Evolutionary conservation across 805 yeast species (phyloP), one percentile per base, ranked within the genome.

Genomic region (Wickerhamiella azyma): DNA sequence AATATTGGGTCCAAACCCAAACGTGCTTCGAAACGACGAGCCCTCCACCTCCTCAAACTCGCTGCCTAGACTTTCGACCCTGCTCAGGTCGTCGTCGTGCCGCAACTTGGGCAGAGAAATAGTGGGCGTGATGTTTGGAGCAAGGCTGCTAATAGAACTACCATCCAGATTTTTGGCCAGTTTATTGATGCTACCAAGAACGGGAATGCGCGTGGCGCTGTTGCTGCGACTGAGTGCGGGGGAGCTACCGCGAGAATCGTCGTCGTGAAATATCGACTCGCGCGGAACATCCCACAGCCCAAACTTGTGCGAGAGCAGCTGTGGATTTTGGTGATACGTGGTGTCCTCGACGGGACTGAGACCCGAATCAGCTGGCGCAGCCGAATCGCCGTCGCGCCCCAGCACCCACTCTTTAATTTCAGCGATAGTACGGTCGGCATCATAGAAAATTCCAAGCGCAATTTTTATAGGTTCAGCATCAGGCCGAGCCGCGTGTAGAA

Each of bases 21-120:
- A 89, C 53, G 78, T 80, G 1, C 65, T 59, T 41, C 74, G 69
- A 58, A 80, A 86, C n/a, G 73, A 70, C 0, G 83, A 72, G 2
- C 59, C 63, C 1, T 55, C 60, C 40, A 76, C 65, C 16, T 70
- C 74, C 2, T 66, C 64, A 1, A 0, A 61, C 26, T 36, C 37
- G 40, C 32, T 16, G 50, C 40, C 2, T 32, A 47, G 6, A 26
- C 26, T 37, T 45, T 45, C 39, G 28, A 29, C 26, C 26, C 41
- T 16, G 38, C 38, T 19, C n/a, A 39, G n/a, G 19, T 39, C 41
- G 5, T 30, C 33, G 8, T 7, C 8, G 9, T 30, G 16, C 33
- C 33, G n/a, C 11, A 36, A 33, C 42, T 37, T 32, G 42, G 14
- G 48, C 19, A 17, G 35, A 16, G 9, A 37, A 24, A 5, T 32